These are phyloP conservation scores for Pecoramyces ruminantium DNA, from an alignment of 192 early-diverging fungal genomes.

Conservation along the genomic window DNA sequence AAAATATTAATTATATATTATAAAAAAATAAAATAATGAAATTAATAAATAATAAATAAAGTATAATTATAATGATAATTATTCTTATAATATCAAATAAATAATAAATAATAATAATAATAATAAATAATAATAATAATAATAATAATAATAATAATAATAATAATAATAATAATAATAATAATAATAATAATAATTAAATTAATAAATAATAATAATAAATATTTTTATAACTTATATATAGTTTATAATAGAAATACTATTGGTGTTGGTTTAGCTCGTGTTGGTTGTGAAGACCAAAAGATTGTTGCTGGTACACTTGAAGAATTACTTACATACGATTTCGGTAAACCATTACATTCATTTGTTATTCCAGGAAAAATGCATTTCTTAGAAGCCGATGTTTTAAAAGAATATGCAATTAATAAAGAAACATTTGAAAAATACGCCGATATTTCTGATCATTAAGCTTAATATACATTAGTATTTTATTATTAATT, in stretches of 20 bases:
- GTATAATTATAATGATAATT: no score
- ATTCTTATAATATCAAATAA: no score
- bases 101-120: no score
- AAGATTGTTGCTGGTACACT: conserved; percentile 74
- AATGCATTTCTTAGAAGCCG: conserved; percentile 87
- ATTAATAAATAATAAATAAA: no score
- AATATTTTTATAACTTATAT: neutral
- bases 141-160: no score
- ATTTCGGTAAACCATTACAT: conserved; percentile 91
- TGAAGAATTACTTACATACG: conserved; percentile 56
- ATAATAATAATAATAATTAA: no score
- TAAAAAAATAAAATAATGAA: no score
- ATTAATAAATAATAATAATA: neutral
- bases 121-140: no score
- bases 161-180: no score
- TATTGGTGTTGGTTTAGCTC: conserved; percentile 78
- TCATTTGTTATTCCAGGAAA: conserved; percentile 79
- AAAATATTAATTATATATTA: no score
- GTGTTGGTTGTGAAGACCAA: conserved; percentile 72
- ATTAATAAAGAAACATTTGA: conserved; percentile 45
- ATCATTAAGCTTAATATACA: neutral
- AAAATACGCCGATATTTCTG: conserved; percentile 6
- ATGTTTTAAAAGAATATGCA: conserved; percentile 64
- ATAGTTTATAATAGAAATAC: conserved; percentile 57
- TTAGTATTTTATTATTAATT: no score